These are phyloP conservation scores for Cystofilobasidium capitatum DNA, from an alignment of 768 basidiomycete species.

Conservation along the genomic window DNA sequence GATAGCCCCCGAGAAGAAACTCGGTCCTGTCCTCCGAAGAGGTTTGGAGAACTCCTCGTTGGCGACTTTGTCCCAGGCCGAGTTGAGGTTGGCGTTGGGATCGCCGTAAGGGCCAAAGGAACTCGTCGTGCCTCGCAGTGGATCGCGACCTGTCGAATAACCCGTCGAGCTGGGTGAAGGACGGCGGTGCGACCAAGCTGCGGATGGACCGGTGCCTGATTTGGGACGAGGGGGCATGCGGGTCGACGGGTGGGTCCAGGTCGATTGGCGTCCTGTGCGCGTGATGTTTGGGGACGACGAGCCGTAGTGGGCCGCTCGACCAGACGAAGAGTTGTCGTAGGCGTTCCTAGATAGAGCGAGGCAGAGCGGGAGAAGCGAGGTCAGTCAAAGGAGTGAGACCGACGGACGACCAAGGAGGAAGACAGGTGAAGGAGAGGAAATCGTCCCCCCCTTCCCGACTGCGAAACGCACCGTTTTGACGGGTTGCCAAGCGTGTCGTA, in stretches of 20 bases:
- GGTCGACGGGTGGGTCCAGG: conserved; percentile 25
- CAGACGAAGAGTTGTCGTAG: conserved; percentile 18
- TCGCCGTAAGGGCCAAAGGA: conserved; percentile 1
- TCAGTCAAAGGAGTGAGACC: background rate
- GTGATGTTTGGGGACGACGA: background rate
- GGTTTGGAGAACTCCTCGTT: background rate
- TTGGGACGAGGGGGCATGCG: conserved; percentile 16
- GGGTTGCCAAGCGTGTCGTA: conserved; percentile 22
- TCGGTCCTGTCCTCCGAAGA: background rate
- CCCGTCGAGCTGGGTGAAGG: background rate
- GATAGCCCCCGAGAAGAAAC: background rate
- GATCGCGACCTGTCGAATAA: background rate
- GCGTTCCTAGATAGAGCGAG: background rate
- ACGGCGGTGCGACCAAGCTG: background rate
- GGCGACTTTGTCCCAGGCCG: conserved; percentile 1
- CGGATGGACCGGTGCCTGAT: background rate
- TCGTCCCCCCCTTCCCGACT: too few relatives aligned
- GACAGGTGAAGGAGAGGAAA: background rate
- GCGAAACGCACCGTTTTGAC: conserved; percentile 21
- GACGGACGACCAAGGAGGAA: background rate
- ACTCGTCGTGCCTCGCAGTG: background rate
- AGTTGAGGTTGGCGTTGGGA: background rate
- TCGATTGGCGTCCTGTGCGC: conserved; percentile 20
- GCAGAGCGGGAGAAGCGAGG: background rate
- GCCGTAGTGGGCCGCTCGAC: background rate